Conservation (phyloP, 2,329 filamentous ascomycete species). For the Plenodomus tracheiphilus region DNA sequence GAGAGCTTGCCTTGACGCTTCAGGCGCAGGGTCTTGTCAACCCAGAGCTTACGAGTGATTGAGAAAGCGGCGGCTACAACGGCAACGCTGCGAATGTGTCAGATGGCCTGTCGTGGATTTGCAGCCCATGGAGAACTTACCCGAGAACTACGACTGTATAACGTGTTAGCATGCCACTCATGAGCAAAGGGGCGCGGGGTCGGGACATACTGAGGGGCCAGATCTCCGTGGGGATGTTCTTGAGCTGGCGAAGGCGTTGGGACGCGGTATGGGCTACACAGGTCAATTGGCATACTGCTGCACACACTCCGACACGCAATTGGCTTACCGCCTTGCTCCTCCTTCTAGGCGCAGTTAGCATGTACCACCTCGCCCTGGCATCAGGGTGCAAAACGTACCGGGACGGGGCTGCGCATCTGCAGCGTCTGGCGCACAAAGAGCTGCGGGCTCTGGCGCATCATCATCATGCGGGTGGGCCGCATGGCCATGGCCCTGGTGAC, state of each 20-base stretch:
- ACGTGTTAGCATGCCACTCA: conserved; percentile 18
- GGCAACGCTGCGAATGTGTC: conserved; percentile 57
- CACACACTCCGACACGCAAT: conserved; percentile 18
- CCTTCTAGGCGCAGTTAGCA: conserved; percentile 59
- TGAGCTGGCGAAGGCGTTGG: conserved; percentile 87
- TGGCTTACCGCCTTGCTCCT: conserved; percentile 64
- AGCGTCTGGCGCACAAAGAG: conserved; percentile 52
- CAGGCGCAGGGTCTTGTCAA: conserved; percentile 92
- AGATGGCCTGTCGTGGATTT: conserved; percentile 19
- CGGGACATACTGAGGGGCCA: conserved; percentile 79
- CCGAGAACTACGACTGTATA: conserved; percentile 77
- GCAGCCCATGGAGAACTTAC: conserved; percentile 55
- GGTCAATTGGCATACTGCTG: conserved; percentile 12
- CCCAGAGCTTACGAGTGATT: conserved; percentile 75
- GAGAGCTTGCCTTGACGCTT: conserved; percentile 61
- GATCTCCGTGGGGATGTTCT: conserved; percentile 90
- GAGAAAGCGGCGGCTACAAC: conserved; percentile 82
- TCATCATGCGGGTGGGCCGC: conserved; percentile 48
- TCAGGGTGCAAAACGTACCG: conserved; percentile 60
- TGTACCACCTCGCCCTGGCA: conserved; percentile 1
- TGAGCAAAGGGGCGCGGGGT: not conserved
- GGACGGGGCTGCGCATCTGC: conserved; percentile 61
- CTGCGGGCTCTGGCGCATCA: conserved; percentile 42
- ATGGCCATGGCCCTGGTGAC: conserved; percentile 45
- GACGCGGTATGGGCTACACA: conserved; percentile 88